Percentiles rank a stretch among this genome's conserved stretches.
phyloP scores from a whole-genome alignment of 345 rosid genomes.

The Mangifera indica region DNA sequence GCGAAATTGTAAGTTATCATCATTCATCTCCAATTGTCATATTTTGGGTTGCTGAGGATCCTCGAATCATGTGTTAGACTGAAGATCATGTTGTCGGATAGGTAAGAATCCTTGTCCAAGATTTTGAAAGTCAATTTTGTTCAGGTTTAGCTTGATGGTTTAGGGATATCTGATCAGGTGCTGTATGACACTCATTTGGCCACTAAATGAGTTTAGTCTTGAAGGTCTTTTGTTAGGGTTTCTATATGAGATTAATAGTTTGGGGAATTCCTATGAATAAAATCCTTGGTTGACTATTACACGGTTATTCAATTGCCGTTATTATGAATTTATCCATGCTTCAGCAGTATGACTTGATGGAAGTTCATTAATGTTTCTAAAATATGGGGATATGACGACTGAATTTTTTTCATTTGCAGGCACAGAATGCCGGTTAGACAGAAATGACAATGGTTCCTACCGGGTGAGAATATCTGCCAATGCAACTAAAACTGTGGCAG shows the following conservation, averaged over 20 bases:
- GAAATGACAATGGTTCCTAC: slow-evolving; percentile 51
- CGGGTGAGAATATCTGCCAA: slow-evolving; percentile 65
- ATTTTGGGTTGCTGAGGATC: no score
- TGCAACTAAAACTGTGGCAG: slow-evolving; percentile 79
- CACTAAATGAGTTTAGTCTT: neutral
- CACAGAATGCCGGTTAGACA: slow-evolving; percentile 41
- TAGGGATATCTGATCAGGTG: neutral
- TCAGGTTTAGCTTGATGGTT: no score
- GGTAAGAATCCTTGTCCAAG: no score
- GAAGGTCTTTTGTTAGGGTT: neutral
- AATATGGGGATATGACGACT: neutral
- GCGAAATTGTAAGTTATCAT: no score
- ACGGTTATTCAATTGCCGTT: neutral
- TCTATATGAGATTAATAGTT: neutral
- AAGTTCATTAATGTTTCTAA: neutral
- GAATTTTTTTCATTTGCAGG: slow-evolving; percentile 39
- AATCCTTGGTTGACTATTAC: neutral
- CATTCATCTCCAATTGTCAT: no score
- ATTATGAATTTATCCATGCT: neutral
- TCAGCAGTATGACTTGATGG: slow-evolving; percentile 3
- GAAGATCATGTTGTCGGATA: no score
- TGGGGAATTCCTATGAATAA: neutral
- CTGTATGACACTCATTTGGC: neutral
- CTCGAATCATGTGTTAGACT: no score
- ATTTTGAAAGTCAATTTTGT: no score